Percentiles rank a stretch among this genome's conserved stretches.
Conservation (phyloP, 106 monocot genomes). For the Dendrobium nobile region DNA sequence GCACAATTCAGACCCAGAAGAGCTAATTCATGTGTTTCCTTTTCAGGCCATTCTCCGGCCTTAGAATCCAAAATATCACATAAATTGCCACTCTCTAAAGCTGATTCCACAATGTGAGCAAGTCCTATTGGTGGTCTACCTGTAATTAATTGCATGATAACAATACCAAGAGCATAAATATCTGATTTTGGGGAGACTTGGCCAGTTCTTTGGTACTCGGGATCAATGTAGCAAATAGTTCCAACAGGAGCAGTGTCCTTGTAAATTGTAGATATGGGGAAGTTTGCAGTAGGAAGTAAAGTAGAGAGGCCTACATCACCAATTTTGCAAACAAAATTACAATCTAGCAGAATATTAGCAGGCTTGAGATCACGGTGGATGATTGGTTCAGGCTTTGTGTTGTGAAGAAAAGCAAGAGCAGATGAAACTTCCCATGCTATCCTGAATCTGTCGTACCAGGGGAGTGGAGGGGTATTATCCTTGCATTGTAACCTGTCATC, state of each 20-base stretch:
- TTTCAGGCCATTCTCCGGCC: conserved; percentile 60
- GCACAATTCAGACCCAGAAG: conserved; percentile 47
- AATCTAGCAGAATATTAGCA: conserved; percentile 72
- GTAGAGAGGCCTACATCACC: conserved; percentile 80
- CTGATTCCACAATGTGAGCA: conserved; percentile 37
- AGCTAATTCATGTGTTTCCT: conserved; percentile 53
- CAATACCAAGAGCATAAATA: conserved; percentile 64
- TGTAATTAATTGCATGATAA: conserved; percentile 67
- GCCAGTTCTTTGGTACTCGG: conserved; percentile 80
- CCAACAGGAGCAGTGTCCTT: conserved; percentile 67
- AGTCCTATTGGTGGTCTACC: conserved; percentile 67
- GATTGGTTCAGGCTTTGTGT: conserved; percentile 57
- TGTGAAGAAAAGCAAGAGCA: conserved; percentile 64
- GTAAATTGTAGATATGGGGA: conserved; percentile 22
- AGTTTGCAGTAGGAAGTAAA: conserved; percentile 29
- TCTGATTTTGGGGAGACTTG: conserved; percentile 60
- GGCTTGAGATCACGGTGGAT: conserved; percentile 86
- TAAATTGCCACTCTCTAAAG: conserved; percentile 34
- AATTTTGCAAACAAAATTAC: conserved; percentile 64
- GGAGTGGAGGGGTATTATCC: conserved; percentile 34
- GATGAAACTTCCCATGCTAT: conserved; percentile 69
- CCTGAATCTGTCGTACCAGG: conserved; percentile 58
- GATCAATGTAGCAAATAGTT: conserved; percentile 84
- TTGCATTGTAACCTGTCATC: conserved; percentile 52
- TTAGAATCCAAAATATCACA: conserved; percentile 44